A percentile compares a stretch with the other conserved stretches of the same genome.
Evolutionary conservation across 352 stramenopile species (phyloP).

Genomic region (Phytophthora brassicae): DNA sequence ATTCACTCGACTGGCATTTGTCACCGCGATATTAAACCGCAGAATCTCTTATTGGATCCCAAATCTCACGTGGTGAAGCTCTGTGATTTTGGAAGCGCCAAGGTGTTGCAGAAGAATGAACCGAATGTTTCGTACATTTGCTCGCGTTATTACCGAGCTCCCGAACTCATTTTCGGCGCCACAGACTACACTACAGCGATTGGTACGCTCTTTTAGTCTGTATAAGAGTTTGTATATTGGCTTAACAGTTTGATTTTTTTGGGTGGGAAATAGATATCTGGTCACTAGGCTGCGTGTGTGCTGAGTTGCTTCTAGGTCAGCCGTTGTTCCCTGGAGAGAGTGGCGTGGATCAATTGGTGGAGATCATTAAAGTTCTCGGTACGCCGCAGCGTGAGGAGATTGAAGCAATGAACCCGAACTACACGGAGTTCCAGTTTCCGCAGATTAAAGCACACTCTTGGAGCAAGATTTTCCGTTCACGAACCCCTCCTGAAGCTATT

Average conservation of each 20-base stretch:
- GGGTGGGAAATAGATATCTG: conserved; percentile 97
- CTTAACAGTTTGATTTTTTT: conserved; percentile 58
- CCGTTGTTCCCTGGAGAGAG: conserved; percentile 99
- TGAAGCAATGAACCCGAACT: conserved; percentile 99
- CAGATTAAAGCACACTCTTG: conserved; percentile 99
- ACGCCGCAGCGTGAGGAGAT: conserved; percentile 99
- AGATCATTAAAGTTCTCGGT: conserved; percentile 99
- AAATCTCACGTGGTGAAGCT: conserved; percentile 98
- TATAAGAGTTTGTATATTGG: no score
- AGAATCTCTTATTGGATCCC: conserved; percentile 98
- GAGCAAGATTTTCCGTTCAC: conserved; percentile 96
- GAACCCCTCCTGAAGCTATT: conserved; percentile 95
- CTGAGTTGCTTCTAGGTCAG: conserved; percentile 97
- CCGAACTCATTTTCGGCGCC: conserved; percentile 99
- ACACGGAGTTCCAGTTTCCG: conserved; percentile 99
- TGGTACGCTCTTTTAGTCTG: conserved; percentile 52
- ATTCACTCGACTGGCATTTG: conserved; percentile 98
- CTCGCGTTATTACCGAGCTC: conserved; percentile 98
- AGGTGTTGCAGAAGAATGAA: conserved; percentile 95
- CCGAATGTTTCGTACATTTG: conserved; percentile 99
- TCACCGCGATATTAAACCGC: conserved; percentile 99
- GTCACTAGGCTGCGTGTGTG: conserved; percentile 97
- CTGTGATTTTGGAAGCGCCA: conserved; percentile 98
- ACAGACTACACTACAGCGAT: conserved; percentile 99
- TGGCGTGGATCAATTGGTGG: conserved; percentile 98